These are phyloP conservation scores for Fusarium tanahbumbuense DNA, from an alignment of 2,329 filamentous ascomycete genomes.

Conservation along the genomic window DNA sequence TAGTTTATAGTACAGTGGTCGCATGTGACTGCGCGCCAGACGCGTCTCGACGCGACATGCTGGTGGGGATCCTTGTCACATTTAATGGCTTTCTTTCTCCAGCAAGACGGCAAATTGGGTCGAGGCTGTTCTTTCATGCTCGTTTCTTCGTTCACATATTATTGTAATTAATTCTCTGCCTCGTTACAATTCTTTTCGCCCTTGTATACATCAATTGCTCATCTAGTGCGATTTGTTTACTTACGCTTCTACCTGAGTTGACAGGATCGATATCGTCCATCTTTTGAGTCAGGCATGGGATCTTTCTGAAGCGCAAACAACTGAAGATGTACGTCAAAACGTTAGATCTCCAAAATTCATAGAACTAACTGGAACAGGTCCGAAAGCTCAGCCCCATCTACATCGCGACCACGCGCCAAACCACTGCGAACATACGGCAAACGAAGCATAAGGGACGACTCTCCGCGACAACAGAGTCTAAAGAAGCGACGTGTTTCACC, in stretches of 20 bases:
- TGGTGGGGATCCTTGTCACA: conserved; percentile 20
- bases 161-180: background rate
- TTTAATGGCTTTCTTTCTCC: conserved; percentile 3
- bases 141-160: background rate
- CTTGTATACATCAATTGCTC: rapidly evolving
- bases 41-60: conserved; percentile 34
- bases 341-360: rapidly evolving
- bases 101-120: background rate
- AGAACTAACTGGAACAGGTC: conserved; percentile 45
- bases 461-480: conserved; percentile 10
- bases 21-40: conserved; percentile 36
- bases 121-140: background rate
- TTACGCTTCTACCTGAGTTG: background rate
- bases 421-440: conserved; percentile 57
- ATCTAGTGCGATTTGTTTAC: rapidly evolving
- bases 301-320: background rate
- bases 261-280: background rate
- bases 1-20: background rate
- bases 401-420: conserved; percentile 49
- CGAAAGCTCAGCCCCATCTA: conserved; percentile 43
- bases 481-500: conserved; percentile 44
- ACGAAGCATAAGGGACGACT: conserved; percentile 47
- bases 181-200: background rate
- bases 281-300: conserved; percentile 18
- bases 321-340: conserved; percentile 3